Evolutionary conservation across 2,329 filamentous ascomycete species (phyloP).

Genomic region (Exophiala calicioides): DNA sequence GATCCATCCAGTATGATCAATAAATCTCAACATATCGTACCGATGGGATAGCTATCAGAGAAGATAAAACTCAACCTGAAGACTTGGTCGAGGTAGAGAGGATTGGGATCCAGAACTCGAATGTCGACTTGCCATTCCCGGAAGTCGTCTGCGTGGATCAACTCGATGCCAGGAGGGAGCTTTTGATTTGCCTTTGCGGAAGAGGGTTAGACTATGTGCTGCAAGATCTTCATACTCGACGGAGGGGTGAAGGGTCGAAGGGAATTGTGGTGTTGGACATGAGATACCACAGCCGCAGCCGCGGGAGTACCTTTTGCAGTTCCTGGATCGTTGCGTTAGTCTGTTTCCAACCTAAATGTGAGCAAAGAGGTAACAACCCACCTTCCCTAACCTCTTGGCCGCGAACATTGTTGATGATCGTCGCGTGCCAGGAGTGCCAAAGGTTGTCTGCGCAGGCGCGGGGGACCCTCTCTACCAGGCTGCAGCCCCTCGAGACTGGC

Average conservation of each 20-base stretch:
- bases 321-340: conserved; percentile 43
- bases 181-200: conserved; percentile 62
- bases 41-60: conserved; percentile 82
- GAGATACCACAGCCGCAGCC: background rate
- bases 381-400: conserved; percentile 50
- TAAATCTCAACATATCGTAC: conserved; percentile 49
- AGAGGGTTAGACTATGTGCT: too few relatives aligned
- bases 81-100: conserved; percentile 75
- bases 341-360: too few relatives aligned
- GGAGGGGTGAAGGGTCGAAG: too few relatives aligned
- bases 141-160: conserved; percentile 79
- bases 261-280: background rate
- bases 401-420: conserved; percentile 51
- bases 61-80: conserved; percentile 90
- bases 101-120: conserved; percentile 83
- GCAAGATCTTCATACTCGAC: too few relatives aligned
- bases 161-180: conserved; percentile 68
- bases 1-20: background rate
- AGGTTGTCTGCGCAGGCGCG: too few relatives aligned
- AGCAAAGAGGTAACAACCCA: too few relatives aligned
- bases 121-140: conserved; percentile 94
- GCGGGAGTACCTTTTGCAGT: conserved; percentile 53
- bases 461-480: too few relatives aligned
- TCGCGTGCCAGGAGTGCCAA: background rate
- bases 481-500: too few relatives aligned